These are phyloP conservation scores for Fusarium abutilonis DNA, from an alignment of 2,329 filamentous ascomycete genomes.

Conservation along the genomic window DNA sequence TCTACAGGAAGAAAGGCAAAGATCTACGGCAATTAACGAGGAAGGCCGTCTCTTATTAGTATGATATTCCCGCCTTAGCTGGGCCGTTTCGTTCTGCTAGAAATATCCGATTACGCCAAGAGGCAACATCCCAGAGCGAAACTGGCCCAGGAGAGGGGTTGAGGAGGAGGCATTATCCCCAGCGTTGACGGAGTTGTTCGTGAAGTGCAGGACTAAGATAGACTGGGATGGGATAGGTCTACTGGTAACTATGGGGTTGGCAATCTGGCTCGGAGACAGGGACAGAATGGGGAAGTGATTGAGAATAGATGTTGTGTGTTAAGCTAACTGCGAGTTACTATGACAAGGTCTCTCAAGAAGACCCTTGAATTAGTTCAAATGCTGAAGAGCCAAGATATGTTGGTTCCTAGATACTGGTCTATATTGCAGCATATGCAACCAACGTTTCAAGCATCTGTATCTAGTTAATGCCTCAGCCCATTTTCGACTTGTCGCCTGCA, in stretches of 20 bases:
- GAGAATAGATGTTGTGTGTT: not conserved
- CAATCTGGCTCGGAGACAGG: conserved; percentile 4
- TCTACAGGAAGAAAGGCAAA: conserved; percentile 14
- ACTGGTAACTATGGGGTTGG: not conserved
- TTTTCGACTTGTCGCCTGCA: not conserved
- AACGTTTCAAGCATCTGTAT: not conserved
- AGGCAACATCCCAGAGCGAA: not conserved
- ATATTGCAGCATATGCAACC: not conserved
- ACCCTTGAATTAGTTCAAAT: conserved; percentile 1
- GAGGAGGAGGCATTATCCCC: conserved; percentile 7
- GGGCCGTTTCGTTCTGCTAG: not conserved
- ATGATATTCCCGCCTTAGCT: not conserved
- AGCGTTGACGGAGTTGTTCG: not conserved
- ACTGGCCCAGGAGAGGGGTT: conserved; percentile 1
- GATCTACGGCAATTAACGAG: conserved; percentile 25
- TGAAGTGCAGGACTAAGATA: not conserved
- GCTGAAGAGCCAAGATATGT: not conserved
- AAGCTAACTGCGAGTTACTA: not conserved
- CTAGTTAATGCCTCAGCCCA: not conserved
- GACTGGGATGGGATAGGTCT: not conserved
- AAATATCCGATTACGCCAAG: not conserved
- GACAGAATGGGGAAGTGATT: conserved; percentile 3
- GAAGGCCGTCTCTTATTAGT: conserved; percentile 19
- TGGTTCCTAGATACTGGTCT: not conserved
- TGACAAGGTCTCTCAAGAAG: not conserved